Evolutionary conservation across 1,284 basidiomycete species (phyloP), one percentile per base, ranked within the genome.

Genomic region (Sphagnurus paluster): DNA sequence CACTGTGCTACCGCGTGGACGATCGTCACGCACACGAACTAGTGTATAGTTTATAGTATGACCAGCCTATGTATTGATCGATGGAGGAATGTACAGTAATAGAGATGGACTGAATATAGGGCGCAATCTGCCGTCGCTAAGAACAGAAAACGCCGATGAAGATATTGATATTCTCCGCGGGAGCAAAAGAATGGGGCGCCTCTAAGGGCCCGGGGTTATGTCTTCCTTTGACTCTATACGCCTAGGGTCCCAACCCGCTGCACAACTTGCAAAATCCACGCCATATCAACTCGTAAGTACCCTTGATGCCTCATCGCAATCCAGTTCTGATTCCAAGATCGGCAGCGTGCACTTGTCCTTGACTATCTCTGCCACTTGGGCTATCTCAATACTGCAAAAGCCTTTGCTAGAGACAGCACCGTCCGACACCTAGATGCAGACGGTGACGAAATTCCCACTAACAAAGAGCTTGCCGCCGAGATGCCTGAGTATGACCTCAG

Each of bases 311-410:
- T 24, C 9, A 7, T 11, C 4, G 9, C 32, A 46, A 34, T 8
- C 34, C 48, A n/a, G 47, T 24, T 37, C 23, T 25, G 21, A 43
- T 10, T 16, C n/a, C 44, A 23, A 29, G 25, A 50, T 24, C 42
- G 4, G 2, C 50, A 90, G 87, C 80, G 83, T 39, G 67, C 77
- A n/a, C 69, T 94, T 32, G 84, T 94, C 5, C 70, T 93, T 38
- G 86, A 93, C 58, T 94, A 93, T 58, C 76, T 94, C 3, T 76
- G 80, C 47, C 87, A 91, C 57, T 76, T 79, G 35, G 84, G 85
- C 49, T 90, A 85, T 63, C 77, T 80, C 25, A 71, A 73, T 29
- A 87, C 89, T 0, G 88, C 88, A 4, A 70, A 74, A 26, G 84
- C 84, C 0, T 91, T 93, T 56, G 76, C 79, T 7, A 69, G 71